phyloP scores from a whole-genome alignment of 805 yeast species.

The Wickerhamiella occidentalis region DNA sequence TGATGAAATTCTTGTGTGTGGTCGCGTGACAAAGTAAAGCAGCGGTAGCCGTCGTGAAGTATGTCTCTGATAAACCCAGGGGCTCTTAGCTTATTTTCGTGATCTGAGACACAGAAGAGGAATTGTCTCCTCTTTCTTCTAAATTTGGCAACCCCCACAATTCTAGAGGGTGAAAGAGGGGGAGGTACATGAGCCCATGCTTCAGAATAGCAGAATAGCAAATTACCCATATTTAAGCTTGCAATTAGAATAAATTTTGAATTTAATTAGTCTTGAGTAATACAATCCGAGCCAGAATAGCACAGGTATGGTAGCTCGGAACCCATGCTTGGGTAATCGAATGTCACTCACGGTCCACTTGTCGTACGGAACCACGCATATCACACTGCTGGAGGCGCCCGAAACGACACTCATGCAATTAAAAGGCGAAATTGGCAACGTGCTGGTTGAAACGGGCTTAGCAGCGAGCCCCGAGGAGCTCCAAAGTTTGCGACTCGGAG shows the following conservation, averaged over 20 bases:
- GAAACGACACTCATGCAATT: conserved; percentile 13
- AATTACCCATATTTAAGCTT: no score
- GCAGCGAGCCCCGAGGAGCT: conserved; percentile 15
- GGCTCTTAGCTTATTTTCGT: neutral
- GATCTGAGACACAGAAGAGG: neutral
- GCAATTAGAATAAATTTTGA: no score
- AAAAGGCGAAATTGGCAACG: conserved; percentile 22
- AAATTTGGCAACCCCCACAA: neutral
- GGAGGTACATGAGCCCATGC: neutral
- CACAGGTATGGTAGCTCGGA: neutral
- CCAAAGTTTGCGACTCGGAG: conserved; percentile 17
- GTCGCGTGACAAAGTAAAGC: no score
- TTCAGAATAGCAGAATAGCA: neutral
- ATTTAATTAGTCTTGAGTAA: no score
- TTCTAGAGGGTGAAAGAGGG: neutral
- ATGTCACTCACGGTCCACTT: conserved; percentile 8
- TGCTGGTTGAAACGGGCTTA: conserved; percentile 19
- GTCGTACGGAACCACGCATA: conserved; percentile 4
- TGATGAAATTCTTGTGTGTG: no score
- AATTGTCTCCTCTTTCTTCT: neutral
- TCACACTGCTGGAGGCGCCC: conserved; percentile 3
- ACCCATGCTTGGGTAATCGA: neutral
- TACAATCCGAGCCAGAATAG: no score
- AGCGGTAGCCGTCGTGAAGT: no score
- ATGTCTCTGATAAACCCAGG: no score